Evolutionary conservation across 148 eudicot genomes (phyloP).

Genomic region (Linanthus parryae): DNA sequence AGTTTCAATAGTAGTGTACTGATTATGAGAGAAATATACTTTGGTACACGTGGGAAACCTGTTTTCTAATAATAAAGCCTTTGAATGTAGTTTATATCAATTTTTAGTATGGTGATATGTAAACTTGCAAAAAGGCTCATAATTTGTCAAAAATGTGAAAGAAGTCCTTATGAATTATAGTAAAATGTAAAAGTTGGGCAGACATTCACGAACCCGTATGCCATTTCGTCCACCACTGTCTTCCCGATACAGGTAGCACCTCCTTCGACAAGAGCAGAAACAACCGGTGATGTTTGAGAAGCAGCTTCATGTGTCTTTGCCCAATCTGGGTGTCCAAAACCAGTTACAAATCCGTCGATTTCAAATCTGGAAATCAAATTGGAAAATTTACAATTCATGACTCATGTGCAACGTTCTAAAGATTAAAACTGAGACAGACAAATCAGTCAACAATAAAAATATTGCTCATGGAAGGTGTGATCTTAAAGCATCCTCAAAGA

Average conservation of each 20-base stretch:
- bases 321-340: constrained; percentile 91
- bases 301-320: constrained; percentile 78
- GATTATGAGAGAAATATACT: too few species aligned
- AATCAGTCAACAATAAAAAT: background rate
- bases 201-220: constrained; percentile 75
- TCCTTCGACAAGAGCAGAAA: constrained; percentile 78
- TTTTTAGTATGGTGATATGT: too few species aligned
- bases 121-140: too few species aligned
- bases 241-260: constrained; percentile 96
- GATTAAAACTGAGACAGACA: background rate
- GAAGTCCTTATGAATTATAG: too few species aligned
- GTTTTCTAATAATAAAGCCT: too few species aligned
- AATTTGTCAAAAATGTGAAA: too few species aligned
- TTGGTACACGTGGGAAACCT: too few species aligned
- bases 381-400: background rate
- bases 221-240: constrained; percentile 88
- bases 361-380: constrained; percentile 56
- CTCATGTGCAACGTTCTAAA: background rate
- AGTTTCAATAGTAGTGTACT: too few species aligned
- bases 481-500: too few species aligned
- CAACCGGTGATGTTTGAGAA: constrained; percentile 59
- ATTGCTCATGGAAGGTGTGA: too few species aligned
- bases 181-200: too few species aligned
- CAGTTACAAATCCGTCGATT: constrained; percentile 77
- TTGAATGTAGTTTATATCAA: too few species aligned